Evolutionary conservation across 768 basidiomycete species (phyloP).

Genomic region (Termitomyces bulborhizus): DNA sequence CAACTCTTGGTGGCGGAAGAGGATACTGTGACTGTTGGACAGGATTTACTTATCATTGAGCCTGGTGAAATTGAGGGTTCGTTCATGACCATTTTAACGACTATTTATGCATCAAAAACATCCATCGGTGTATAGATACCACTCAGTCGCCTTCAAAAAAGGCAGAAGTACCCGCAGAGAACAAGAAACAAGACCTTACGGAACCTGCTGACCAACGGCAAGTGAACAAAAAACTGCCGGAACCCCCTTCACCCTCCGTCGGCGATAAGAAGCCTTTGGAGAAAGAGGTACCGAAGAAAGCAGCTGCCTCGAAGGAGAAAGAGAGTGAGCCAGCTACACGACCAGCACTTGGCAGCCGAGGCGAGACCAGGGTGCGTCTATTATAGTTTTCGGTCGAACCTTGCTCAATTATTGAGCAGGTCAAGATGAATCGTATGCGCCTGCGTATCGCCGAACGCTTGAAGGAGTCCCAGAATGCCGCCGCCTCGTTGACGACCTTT

Average conservation of each 20-base stretch:
- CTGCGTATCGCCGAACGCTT: slow-evolving; percentile 94
- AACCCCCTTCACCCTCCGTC: slow-evolving; percentile 37
- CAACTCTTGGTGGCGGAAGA: slow-evolving; percentile 88
- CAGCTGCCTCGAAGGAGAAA: slow-evolving; percentile 27
- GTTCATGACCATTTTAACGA: slow-evolving; percentile 14
- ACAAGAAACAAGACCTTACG: slow-evolving; percentile 30
- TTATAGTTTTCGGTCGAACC: neutral
- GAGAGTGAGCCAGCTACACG: slow-evolving; percentile 19
- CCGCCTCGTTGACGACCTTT: slow-evolving; percentile 96
- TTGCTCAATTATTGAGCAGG: slow-evolving; percentile 33
- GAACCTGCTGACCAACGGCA: slow-evolving; percentile 42
- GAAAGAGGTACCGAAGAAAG: slow-evolving; percentile 29
- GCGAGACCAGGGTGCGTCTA: slow-evolving; percentile 74
- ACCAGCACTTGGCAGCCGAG: slow-evolving; percentile 46
- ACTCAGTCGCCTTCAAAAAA: slow-evolving; percentile 29
- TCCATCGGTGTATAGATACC: slow-evolving; percentile 12
- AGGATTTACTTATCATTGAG: slow-evolving; percentile 90
- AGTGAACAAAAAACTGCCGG: slow-evolving; percentile 37
- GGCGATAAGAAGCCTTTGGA: slow-evolving; percentile 25
- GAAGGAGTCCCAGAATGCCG: slow-evolving; percentile 96
- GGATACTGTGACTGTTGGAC: slow-evolving; percentile 90
- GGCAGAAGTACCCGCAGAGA: slow-evolving; percentile 20
- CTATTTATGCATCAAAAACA: neutral
- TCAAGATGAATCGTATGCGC: slow-evolving; percentile 99
- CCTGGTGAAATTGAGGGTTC: slow-evolving; percentile 60